These are phyloP conservation scores for Torulaspora delbrueckii DNA, from an alignment of 805 yeast species.

Conservation along the genomic window DNA sequence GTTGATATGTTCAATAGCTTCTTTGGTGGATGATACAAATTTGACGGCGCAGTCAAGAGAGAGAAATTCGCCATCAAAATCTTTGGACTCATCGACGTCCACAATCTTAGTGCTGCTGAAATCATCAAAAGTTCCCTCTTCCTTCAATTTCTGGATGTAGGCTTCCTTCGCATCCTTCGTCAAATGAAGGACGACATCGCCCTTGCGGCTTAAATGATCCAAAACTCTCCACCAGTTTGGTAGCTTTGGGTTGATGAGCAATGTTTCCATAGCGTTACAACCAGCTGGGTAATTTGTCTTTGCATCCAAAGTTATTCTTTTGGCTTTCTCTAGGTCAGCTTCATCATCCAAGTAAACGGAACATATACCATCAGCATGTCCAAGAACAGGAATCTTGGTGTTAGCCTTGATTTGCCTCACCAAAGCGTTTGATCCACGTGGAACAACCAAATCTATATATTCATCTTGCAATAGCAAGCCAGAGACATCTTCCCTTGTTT, in stretches of 20 bases:
- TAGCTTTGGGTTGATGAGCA: slow-evolving; percentile 49
- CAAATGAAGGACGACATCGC: slow-evolving; percentile 65
- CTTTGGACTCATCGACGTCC: slow-evolving; percentile 45
- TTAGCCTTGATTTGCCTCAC: slow-evolving; percentile 79
- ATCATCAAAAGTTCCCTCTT: slow-evolving; percentile 14
- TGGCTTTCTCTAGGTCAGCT: slow-evolving; percentile 75
- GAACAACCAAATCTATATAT: slow-evolving; percentile 91
- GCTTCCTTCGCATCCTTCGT: slow-evolving; percentile 44
- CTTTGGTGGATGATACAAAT: slow-evolving; percentile 51
- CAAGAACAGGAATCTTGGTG: slow-evolving; percentile 94
- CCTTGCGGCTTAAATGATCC: slow-evolving; percentile 49
- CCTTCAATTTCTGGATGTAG: slow-evolving; percentile 25
- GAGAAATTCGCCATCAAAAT: slow-evolving; percentile 79
- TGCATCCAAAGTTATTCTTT: slow-evolving; percentile 71
- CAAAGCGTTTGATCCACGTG: slow-evolving; percentile 93
- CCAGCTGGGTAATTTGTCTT: slow-evolving; percentile 98
- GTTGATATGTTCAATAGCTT: slow-evolving; percentile 84
- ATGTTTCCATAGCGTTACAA: slow-evolving; percentile 93
- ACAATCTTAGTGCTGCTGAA: slow-evolving; percentile 33
- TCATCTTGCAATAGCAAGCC: slow-evolving; percentile 79
- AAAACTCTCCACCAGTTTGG: slow-evolving; percentile 38
- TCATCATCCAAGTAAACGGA: slow-evolving; percentile 75
- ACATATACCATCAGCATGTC: slow-evolving; percentile 98
- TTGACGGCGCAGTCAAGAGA: slow-evolving; percentile 78
- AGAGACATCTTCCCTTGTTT: slow-evolving; percentile 85